Evolutionary conservation across 768 basidiomycete genomes (phyloP), one percentile per base, ranked within the genome.

Genomic region (Rhizopogon rudus): DNA sequence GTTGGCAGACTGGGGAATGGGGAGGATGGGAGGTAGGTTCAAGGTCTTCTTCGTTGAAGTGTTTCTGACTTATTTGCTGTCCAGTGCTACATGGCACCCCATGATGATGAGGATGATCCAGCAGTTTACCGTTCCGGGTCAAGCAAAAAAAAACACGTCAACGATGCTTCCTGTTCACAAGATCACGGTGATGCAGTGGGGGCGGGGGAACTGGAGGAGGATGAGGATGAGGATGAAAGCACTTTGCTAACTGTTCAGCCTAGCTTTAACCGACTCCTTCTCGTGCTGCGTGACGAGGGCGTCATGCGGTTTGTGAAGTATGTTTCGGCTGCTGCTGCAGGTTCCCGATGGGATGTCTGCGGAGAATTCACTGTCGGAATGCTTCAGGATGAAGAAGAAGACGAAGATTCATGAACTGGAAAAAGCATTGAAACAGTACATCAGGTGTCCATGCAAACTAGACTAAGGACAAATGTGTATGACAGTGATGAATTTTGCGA

Each of bases 261-360:
- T 0, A 87, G 88, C 4, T 98, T 93, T 74, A 98, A 98, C 69
- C 81, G 86, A 16, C 77, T 98, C 8, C 76, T 95, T 29, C 78
- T 98, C 39, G 95, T 98, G 22, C 74, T 98, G 55, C 81, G 96
- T 14, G 96, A 98, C 69, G 90, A 93, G 65, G 82, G 89, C 17
- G 94, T 98, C 45, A 87, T 98, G 84, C 83, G 83, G 41, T 98
- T 98, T 67, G 92, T 95, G 59, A 98, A 98, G 69, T 98, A 98
- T 63, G 83, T 98, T 17, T 90, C 89, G 28, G 91, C 91, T 14
- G 84, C 86, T 1, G 96, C 96, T 0, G 83, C 86, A 51, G 92
- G 93, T 8, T 93, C 91, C 29, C 76, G 96, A 52, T 98, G 93
- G 93, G 96, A 98, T 67, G 74, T 98, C 10, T 91, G 86, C 59